Evolutionary conservation across 768 basidiomycete genomes (phyloP), one percentile per base, ranked within the genome.

Genomic region (Tricholoma furcatifolium): DNA sequence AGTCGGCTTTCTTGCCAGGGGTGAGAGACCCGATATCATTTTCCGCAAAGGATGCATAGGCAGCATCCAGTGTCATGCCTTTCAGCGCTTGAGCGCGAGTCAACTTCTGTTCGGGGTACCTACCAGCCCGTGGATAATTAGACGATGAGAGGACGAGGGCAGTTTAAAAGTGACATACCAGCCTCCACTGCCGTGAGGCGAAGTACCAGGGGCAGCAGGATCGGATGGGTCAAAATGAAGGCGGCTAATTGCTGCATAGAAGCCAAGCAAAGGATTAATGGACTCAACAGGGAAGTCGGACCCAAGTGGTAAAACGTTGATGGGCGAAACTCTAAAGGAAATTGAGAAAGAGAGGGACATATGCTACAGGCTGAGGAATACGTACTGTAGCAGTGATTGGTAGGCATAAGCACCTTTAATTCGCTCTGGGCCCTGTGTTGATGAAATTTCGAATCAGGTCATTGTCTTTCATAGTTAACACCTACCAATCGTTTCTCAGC

Each of bases 201-300:
- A 93, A 15, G 74, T 71, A 0, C 93, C 93, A 11, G 81, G 74
- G 2, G 76, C 73, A 20, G 80, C 78, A 11, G 42, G 53, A 34
- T 54, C 31, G 43, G 27, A 47, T 27, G 53, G 40, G 23, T 59
- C 47, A 11, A 36, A 24, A 31, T 36, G 36, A 5, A 91, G 73
- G 12, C 95, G 80, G 1, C 92, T 78, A 2, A 93, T 79, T 0
- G 93, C 92, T 5, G 96, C 93, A 60, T 94, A 93, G 69, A 97
- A 95, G 0, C 91, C 92, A 3, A 88, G 73, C 31, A 98, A 71
- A 0, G 96, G 95, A 62, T 96, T 91, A 48, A 96, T 86, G 9
- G 83, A 80, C 67, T 98, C 95, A 3, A 98, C 85, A 0, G 96
- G 96, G 68, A 98, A 97, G 67, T 98, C 95, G 2, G 93, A 92